Base-by-base conservation (phyloP, 2,329 filamentous ascomycete species). In the Pezicula radicicola region DNA sequence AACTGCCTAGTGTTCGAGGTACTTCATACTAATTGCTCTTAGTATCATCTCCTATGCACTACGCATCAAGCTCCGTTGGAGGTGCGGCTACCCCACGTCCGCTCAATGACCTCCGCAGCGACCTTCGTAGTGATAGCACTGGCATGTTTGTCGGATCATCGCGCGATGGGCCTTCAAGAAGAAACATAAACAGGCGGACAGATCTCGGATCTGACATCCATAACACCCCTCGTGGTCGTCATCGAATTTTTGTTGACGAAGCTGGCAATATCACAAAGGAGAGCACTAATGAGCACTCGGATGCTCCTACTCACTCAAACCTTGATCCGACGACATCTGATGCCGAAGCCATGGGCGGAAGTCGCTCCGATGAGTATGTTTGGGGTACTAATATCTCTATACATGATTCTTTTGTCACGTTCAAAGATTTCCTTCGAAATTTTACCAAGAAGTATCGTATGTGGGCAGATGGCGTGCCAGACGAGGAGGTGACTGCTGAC, bases 331-430 rank as follows among this genome's bases (percentile, higher is more conserved):
- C 87, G 57, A 97, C 92, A 6, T 97, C 93, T 2, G 94, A 99
- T 68, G 94, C 94, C 1, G 89, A 97, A 65, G 83, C 80, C 1
- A 81, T 97, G 39, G 93, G 91, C 37, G 94, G 92, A 2, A 83
- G 83, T 53, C 89, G 89, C 37, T 87, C 87, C 51, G 85, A 33
- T 33, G 12, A 88, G 60, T 83, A 95, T 52, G 93, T 99, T 58
- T 99, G 94, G 94, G 94, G 94, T 69, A 99, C 94, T 41, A 97
- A 96, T 37, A 89, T 99, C 46, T 96, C 93, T 5, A 88, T 99
- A 49, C 84, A 90, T 54, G 92, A 97, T 68, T 91, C 91, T 0
- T 89, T 95, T 69, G 83, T 85, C 48, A 79, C 86, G 0, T 96
- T 97, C 76, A 93, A 94, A 66, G 91, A 94, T 58, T 99, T 99